A percentile compares a stretch with the other conserved stretches of the same genome.
Conservation (phyloP, 2,329 filamentous ascomycete species). For the Botryotinia narcissicola region DNA sequence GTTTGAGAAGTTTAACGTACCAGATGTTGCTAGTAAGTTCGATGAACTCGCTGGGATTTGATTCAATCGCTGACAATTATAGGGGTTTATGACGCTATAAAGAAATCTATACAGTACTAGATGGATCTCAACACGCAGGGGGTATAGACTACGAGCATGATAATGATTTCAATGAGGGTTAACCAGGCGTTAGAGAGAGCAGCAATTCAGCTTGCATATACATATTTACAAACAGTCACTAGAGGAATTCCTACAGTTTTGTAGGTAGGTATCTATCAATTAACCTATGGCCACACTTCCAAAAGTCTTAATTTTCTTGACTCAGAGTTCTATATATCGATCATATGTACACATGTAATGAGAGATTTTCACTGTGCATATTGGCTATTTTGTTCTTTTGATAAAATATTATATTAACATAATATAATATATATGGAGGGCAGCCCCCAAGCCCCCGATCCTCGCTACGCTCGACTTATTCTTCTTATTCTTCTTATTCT, state of each 20-base stretch:
- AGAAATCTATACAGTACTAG: slow-evolving; percentile 36
- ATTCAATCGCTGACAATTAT: slow-evolving; percentile 23
- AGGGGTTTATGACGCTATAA: slow-evolving; percentile 41
- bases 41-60: too few species aligned
- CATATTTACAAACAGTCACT: neutral
- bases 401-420: too few species aligned
- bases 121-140: neutral
- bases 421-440: too few species aligned
- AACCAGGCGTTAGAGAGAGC: neutral
- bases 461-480: too few species aligned
- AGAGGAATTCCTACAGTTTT: neutral
- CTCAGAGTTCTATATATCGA: neutral
- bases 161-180: neutral
- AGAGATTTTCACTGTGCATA: neutral
- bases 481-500: too few species aligned
- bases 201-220: neutral
- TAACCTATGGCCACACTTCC: neutral
- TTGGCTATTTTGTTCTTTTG: too few species aligned
- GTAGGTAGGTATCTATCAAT: neutral
- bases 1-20: slow-evolving; percentile 65
- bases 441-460: too few species aligned
- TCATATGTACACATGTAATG: neutral
- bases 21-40: slow-evolving; percentile 66
- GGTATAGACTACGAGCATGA: neutral
- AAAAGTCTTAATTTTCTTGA: neutral